Conservation (phyloP, 345 rosid genomes). For the Lepidium didymum region DNA sequence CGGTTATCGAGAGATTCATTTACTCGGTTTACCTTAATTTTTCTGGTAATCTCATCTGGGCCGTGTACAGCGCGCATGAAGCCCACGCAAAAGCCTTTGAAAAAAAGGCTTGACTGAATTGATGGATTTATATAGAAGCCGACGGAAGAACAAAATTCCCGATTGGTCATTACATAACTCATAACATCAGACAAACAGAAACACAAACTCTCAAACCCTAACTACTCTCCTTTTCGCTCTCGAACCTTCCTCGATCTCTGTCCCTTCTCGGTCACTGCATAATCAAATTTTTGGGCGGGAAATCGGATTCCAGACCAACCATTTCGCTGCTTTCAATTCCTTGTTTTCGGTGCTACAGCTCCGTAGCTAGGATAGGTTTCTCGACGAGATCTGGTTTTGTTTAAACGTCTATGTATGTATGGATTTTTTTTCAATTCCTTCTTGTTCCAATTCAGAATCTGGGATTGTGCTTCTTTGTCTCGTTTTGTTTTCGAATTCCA, state of each 20-base stretch:
- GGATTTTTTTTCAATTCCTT: background rate
- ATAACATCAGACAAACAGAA: background rate
- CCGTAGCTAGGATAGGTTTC: background rate
- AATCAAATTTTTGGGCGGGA: constrained; percentile 27
- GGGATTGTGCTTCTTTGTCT: background rate
- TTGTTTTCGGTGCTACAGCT: background rate
- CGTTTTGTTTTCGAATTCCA: background rate
- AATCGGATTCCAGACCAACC: background rate
- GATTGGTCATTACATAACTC: constrained; percentile 9
- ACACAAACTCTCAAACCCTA: constrained; percentile 27
- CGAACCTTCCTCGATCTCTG: constrained; percentile 25
- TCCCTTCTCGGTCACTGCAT: constrained; percentile 1
- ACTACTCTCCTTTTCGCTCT: background rate
- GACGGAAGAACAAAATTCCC: background rate
- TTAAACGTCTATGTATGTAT: constrained; percentile 17
- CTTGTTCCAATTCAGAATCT: background rate
- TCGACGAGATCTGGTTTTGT: constrained; percentile 15
- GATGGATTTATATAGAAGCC: background rate
- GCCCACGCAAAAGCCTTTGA: background rate
- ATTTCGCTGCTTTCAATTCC: background rate
- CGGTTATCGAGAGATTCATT: background rate
- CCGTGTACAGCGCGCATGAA: background rate
- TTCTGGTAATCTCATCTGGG: background rate
- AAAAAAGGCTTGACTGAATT: background rate
- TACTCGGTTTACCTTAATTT: background rate